Conservation (phyloP, 768 basidiomycete species). For the Leccinum uliginosum region DNA sequence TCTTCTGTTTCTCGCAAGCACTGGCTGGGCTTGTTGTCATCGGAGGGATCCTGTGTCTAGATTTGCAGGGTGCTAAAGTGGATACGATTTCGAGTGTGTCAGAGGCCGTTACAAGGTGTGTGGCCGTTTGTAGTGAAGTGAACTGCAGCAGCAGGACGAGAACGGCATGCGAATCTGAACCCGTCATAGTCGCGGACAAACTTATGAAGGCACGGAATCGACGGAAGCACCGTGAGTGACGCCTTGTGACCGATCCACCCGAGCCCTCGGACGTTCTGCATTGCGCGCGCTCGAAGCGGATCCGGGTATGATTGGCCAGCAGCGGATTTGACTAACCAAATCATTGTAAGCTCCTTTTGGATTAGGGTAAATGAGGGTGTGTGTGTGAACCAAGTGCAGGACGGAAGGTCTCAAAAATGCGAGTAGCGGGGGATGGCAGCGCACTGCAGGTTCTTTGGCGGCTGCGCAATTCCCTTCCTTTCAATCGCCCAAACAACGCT, state of each 20-base stretch:
- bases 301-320: background rate
- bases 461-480: background rate
- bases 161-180: too few species aligned
- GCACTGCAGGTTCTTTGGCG: background rate
- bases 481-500: background rate
- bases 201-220: background rate
- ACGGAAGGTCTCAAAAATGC: background rate
- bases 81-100: too few species aligned
- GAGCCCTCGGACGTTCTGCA: background rate
- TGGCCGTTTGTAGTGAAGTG: background rate
- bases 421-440: background rate
- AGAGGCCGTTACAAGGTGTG: background rate
- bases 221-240: background rate
- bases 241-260: background rate
- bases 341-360: background rate
- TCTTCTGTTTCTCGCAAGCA: background rate
- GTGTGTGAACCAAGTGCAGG: background rate
- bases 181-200: background rate
- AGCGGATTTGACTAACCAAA: background rate
- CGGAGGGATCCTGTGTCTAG: background rate
- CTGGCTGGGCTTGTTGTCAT: background rate
- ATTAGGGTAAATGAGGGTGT: background rate
- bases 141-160: background rate
- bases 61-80: background rate
- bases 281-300: background rate